Evolutionary conservation across 225 moss, liverwort and hornwort species (phyloP), one percentile per base, ranked within the genome.

Genomic region (Neckera pumila): DNA sequence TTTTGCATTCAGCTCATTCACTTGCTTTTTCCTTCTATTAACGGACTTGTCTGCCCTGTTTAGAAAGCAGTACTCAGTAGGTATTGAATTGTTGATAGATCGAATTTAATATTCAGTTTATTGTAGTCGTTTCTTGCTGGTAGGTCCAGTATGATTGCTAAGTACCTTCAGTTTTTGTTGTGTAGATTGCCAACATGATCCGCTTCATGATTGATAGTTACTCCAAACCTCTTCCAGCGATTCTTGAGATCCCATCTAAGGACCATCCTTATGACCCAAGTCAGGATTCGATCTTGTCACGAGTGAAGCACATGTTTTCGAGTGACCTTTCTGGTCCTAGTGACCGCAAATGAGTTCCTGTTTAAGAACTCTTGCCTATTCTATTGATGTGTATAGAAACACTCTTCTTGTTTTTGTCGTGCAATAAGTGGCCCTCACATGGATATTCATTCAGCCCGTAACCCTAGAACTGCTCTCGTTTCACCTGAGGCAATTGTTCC

Each of bases 121-220:
- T n/a, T 57, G 26, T 77, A 84, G 87, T 72, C 31, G 66, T n/a
- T 33, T 77, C 34, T 87, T 85, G 76, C 45, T 79, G 17, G 58
- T 80, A 78, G 64, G 40, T 82, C 18, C 31, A 26, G 38, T 59
- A 78, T 36, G 31, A 26, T 60, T 84, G 86, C 89, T 89, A 38
- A 92, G 30, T 60, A 49, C 22, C 70, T 86, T 34, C 19, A 40
- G 47, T 87, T 85, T 89, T 57, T 76, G 53, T 58, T 51, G 83
- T 94, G 92, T 89, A 97, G 97, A 96, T 97, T 88, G 96, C 97
- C 77, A 97, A 93, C 92, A 96, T 96, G 97, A 96, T 97, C 83
- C 94, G 97, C 85, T 95, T 95, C 86, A 51, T 91, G 89, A 97
- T 97, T 78, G 96, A 97, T 91, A 91, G 95, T 90, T 95, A 96